These are phyloP conservation scores for Hydrangea macrophylla DNA, from an alignment of 148 eudicot species.

Conservation along the genomic window DNA sequence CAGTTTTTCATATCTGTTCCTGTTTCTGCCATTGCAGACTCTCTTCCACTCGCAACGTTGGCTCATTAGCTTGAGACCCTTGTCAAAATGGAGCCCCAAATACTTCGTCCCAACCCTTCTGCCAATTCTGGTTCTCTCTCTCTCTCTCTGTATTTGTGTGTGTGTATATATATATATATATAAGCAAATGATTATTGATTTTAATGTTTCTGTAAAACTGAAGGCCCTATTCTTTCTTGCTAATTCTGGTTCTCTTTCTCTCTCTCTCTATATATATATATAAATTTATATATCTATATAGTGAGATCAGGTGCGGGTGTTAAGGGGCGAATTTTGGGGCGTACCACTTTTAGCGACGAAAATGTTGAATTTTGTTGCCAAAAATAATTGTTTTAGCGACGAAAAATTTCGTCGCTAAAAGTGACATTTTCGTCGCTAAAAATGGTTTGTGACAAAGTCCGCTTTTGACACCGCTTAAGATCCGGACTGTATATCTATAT, in stretches of 20 bases:
- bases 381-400: too few species aligned
- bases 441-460: too few species aligned
- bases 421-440: too few species aligned
- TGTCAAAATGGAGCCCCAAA: conserved; percentile 2
- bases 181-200: too few species aligned
- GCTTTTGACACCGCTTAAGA: too few species aligned
- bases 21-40: neutral
- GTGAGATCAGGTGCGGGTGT: too few species aligned
- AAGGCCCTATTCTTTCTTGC: neutral
- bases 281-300: neutral
- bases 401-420: too few species aligned
- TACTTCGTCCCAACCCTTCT: neutral
- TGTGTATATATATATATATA: neutral
- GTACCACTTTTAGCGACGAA: too few species aligned
- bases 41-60: neutral
- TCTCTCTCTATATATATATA: neutral
- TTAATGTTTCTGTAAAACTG: too few species aligned
- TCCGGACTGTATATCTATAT: too few species aligned
- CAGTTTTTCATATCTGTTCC: neutral
- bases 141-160: neutral
- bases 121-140: conserved; percentile 4
- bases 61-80: neutral
- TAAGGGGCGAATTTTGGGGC: too few species aligned
- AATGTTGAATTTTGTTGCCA: too few species aligned
- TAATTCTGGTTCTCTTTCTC: conserved; percentile 3